Percentiles rank a stretch among this genome's conserved stretches.
Evolutionary conservation across 257 asterid genomes (phyloP).

Genomic region (Haberlea rhodopensis): DNA sequence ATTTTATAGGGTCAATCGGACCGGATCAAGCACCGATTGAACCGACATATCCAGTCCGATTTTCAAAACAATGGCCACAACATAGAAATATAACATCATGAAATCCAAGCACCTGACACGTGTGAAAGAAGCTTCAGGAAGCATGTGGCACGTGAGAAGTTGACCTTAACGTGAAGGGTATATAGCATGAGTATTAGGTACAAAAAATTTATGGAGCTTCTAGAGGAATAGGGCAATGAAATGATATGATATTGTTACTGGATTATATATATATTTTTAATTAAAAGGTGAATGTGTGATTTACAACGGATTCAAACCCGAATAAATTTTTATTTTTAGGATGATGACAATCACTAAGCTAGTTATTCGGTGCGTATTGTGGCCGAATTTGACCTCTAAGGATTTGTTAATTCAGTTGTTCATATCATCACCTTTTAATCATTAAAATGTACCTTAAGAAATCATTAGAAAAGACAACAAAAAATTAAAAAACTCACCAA

Average conservation of each 20-base stretch:
- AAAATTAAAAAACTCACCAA: not conserved
- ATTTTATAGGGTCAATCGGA: too few species aligned
- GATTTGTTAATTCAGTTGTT: constrained; percentile 35
- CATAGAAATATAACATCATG: too few species aligned
- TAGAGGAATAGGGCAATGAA: constrained; percentile 11
- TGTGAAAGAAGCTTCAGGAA: not conserved
- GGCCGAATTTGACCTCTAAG: constrained; percentile 48
- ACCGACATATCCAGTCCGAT: too few species aligned
- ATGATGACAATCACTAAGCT: too few species aligned
- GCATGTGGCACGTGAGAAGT: constrained; percentile 18
- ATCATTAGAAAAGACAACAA: not conserved
- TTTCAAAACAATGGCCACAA: too few species aligned
- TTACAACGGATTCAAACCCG: too few species aligned
- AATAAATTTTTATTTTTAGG: too few species aligned
- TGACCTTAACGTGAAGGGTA: constrained; percentile 43
- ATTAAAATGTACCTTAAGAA: constrained; percentile 15
- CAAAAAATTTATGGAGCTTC: constrained; percentile 11
- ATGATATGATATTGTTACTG: constrained; percentile 28
- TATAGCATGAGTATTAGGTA: constrained; percentile 67
- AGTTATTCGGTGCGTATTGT: too few species aligned
- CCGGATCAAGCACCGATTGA: too few species aligned
- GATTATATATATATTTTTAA: too few species aligned
- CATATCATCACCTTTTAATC: constrained; percentile 23
- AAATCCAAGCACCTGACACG: not conserved
- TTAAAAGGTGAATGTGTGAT: too few species aligned